These are phyloP conservation scores for Myochromella boudieri DNA, from an alignment of 768 basidiomycete genomes.

Conservation along the genomic window DNA sequence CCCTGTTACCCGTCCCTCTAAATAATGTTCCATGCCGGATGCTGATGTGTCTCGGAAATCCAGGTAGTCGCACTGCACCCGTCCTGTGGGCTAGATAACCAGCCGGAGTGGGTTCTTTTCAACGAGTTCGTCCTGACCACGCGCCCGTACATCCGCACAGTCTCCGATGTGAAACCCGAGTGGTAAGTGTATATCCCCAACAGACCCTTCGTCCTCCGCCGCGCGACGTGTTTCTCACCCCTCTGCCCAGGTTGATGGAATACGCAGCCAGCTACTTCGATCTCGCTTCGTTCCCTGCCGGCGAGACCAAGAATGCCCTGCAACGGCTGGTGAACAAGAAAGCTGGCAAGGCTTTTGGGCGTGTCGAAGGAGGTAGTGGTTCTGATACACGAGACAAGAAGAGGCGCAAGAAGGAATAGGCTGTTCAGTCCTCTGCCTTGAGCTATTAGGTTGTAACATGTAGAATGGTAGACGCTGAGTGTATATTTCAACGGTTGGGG, in stretches of 20 bases:
- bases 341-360: slow-evolving; percentile 36
- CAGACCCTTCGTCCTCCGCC: neutral
- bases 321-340: slow-evolving; percentile 55
- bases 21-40: neutral
- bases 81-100: slow-evolving; percentile 81
- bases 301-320: slow-evolving; percentile 69
- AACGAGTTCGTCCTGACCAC: slow-evolving; percentile 96
- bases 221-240: neutral
- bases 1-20: neutral
- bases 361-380: slow-evolving; percentile 15
- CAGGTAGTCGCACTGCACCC: slow-evolving; percentile 79
- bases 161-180: slow-evolving; percentile 82
- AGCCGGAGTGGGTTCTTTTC: slow-evolving; percentile 91
- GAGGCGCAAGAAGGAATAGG: slow-evolving; percentile 30
- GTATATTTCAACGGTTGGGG: neutral
- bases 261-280: slow-evolving; percentile 66
- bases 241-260: slow-evolving; percentile 36
- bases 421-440: too few relatives aligned
- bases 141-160: slow-evolving; percentile 85
- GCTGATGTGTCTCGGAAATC: neutral
- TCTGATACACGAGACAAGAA: slow-evolving; percentile 28
- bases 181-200: slow-evolving; percentile 55
- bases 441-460: too few relatives aligned
- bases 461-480: too few relatives aligned
- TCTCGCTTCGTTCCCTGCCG: slow-evolving; percentile 56